Evolutionary conservation across 2,329 filamentous ascomycete species (phyloP), one percentile per base, ranked within the genome.

Genomic region (Stachybotrys echinatus): DNA sequence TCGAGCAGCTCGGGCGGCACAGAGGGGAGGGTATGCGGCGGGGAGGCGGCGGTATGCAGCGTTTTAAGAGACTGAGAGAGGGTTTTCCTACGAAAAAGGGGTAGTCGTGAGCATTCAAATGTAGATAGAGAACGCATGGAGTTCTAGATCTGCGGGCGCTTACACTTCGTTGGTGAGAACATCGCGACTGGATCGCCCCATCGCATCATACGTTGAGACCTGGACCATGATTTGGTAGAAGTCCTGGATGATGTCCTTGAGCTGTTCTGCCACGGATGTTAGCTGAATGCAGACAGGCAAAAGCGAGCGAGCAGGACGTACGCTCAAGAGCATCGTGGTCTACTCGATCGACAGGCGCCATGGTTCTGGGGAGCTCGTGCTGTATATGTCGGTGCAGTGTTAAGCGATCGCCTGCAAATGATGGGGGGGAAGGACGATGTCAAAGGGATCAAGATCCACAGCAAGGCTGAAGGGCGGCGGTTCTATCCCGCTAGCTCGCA

Each of bases 221-320:
- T 85, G 81, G 43, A 86, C 79, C 74, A 84, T 80, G 52, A 84
- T 67, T 57, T 82, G 75, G 72, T 81, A 85, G 39, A 85, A 75
- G 57, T 82, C 79, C 60, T 84, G 80, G 64, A 85, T 81, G 53
- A 82, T 73, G 58, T 81, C 75, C 61, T 83, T 81, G 67, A 84
- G 71, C 66, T 80, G 73, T 57, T 76, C 81, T 83, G 58, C 14
- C 3, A 5, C n/a, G n/a, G n/a, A n/a, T n/a, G n/a, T n/a, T n/a
- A n/a, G n/a, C n/a, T n/a, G n/a, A n/a, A n/a, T n/a, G n/a, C n/a
- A n/a, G 7, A 6, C 22, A 34, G 17, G 4, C n/a, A n/a, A n/a
- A n/a, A n/a, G n/a, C n/a, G n/a, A n/a, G n/a, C n/a, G n/a, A n/a
- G n/a, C n/a, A n/a, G n/a, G 8, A 27, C 67, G 23, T 60, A 71